Conservation (phyloP, 345 rosid species). For the Dipteronia sinensis region DNA sequence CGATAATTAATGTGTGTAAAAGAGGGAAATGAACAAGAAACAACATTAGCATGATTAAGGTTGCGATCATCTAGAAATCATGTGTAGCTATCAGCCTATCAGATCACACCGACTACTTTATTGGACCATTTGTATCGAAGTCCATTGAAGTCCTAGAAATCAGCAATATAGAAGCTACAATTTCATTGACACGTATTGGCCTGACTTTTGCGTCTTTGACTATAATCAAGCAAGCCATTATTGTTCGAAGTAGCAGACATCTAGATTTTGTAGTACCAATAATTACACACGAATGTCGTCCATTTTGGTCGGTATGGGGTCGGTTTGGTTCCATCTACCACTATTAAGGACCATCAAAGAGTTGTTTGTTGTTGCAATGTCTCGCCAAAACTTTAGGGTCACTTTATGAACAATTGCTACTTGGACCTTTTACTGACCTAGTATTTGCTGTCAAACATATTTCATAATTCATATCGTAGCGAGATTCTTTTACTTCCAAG, state of each 20-base stretch:
- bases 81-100: not conserved
- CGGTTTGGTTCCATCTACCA: not conserved
- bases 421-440: not conserved
- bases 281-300: not conserved
- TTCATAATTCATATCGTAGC: not conserved
- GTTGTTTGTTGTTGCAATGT: not conserved
- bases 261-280: not conserved
- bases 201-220: not conserved
- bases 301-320: not conserved
- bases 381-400: not conserved
- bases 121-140: not conserved
- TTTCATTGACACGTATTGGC: not conserved
- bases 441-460: not conserved
- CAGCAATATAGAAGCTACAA: not conserved
- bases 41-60: not conserved
- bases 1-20: not conserved
- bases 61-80: not conserved
- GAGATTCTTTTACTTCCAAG: not conserved
- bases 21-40: not conserved
- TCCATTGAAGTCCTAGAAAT: not conserved
- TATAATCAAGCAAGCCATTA: not conserved
- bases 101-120: slow-evolving; percentile 8
- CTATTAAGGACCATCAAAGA: not conserved
- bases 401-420: not conserved
- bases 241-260: not conserved